phyloP scores from a whole-genome alignment of 2,329 filamentous ascomycete species.

The Colletotrichum liriopes region DNA sequence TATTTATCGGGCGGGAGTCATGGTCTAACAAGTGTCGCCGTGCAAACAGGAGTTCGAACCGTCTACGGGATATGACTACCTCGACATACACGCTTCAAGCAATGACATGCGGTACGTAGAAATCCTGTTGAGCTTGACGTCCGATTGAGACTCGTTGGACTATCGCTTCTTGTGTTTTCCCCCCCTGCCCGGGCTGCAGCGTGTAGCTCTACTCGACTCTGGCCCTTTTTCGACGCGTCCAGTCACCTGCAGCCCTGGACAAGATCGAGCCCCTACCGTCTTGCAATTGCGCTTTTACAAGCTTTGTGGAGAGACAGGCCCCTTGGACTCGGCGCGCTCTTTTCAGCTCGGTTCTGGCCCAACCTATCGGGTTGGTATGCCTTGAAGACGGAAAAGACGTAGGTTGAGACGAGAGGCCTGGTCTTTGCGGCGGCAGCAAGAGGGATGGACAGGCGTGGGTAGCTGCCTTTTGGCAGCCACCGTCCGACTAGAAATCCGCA shows the following conservation, averaged over 20 bases:
- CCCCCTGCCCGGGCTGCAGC: slow-evolving; percentile 17
- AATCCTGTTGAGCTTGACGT: slow-evolving; percentile 42
- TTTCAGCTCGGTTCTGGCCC: slow-evolving; percentile 11
- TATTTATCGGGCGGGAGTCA: slow-evolving; percentile 21
- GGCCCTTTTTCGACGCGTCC: slow-evolving; percentile 27
- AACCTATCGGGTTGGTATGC: slow-evolving; percentile 3
- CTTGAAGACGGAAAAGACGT: slow-evolving; percentile 4
- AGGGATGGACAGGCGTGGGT: slow-evolving; percentile 50
- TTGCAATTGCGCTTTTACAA: slow-evolving; percentile 8
- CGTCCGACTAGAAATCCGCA: slow-evolving; percentile 53
- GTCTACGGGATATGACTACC: slow-evolving; percentile 70
- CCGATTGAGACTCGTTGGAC: slow-evolving; percentile 5
- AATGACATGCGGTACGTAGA: slow-evolving; percentile 70
- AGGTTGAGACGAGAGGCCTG: slow-evolving; percentile 24
- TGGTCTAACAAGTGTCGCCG: slow-evolving; percentile 47
- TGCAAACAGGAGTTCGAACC: slow-evolving; percentile 69
- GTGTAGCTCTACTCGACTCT: slow-evolving; percentile 36
- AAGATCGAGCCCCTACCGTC: slow-evolving; percentile 15
- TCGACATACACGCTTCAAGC: slow-evolving; percentile 64
- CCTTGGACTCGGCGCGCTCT: slow-evolving; percentile 14
- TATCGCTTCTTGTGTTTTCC: slow-evolving; percentile 5
- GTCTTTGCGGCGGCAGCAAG: slow-evolving; percentile 12
- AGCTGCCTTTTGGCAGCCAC: slow-evolving; percentile 53
- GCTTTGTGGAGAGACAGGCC: slow-evolving; percentile 15
- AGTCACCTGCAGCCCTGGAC: slow-evolving; percentile 18